Evolutionary conservation across 345 rosid genomes (phyloP).

Genomic region (Anastatica hierochuntica): DNA sequence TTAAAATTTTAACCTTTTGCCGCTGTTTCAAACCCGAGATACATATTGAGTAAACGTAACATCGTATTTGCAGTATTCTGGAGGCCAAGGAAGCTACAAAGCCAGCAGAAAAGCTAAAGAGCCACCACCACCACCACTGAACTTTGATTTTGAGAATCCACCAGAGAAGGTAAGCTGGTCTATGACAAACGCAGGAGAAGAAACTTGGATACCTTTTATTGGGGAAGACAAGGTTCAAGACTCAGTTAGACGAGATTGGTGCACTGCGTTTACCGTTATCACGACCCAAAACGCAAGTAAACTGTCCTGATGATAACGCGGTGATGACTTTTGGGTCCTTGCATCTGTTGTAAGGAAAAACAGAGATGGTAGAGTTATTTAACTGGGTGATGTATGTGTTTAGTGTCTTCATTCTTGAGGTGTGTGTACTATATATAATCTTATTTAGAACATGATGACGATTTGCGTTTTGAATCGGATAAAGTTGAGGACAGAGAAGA

Average conservation of each 20-base stretch:
- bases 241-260: conserved; percentile 37
- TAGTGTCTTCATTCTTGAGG: neutral
- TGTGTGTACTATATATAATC: too few relatives aligned
- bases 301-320: neutral
- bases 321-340: neutral
- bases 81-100: conserved; percentile 23
- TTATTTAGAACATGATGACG: too few relatives aligned
- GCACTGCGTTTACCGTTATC: conserved; percentile 30
- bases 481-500: too few relatives aligned
- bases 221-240: conserved; percentile 36
- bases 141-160: conserved; percentile 41
- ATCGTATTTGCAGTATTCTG: conserved; percentile 22
- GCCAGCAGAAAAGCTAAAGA: conserved; percentile 3
- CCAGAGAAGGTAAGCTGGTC: conserved; percentile 57
- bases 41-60: neutral
- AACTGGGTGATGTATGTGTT: neutral
- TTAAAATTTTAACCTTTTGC: neutral
- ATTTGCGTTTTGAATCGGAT: too few relatives aligned
- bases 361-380: conserved; percentile 1
- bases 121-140: conserved; percentile 4
- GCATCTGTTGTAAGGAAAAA: neutral
- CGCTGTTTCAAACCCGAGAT: neutral
- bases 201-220: conserved; percentile 42
- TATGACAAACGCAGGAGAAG: conserved; percentile 20
- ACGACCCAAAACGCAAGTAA: conserved; percentile 18